These are phyloP conservation scores for Leishmania arabica DNA, from an alignment of 208 protist species.

Conservation along the genomic window DNA sequence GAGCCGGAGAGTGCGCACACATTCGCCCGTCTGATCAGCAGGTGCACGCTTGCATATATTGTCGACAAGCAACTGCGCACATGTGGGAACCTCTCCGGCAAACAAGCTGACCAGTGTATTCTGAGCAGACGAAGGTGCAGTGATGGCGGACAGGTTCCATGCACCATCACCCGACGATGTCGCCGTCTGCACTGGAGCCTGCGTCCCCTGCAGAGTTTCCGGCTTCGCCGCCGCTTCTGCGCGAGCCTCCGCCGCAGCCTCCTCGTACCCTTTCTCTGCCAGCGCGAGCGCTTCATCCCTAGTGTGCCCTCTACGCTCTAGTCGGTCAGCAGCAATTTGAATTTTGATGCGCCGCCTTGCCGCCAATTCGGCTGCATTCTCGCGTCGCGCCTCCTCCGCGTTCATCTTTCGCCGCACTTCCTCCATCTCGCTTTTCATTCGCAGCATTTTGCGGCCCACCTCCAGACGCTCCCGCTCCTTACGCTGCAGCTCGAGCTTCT, in stretches of 20 bases:
- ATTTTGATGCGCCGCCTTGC: slow-evolving; percentile 63
- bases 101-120: slow-evolving; percentile 37
- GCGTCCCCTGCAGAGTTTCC: slow-evolving; percentile 11
- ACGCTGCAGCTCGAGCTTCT: slow-evolving; percentile 45
- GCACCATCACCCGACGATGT: neutral
- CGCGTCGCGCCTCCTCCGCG: slow-evolving; percentile 40
- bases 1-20: slow-evolving; percentile 46
- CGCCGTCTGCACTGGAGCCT: neutral
- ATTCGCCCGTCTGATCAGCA: slow-evolving; percentile 24
- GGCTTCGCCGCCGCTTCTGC: slow-evolving; percentile 37
- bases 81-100: slow-evolving; percentile 15
- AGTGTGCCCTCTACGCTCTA: slow-evolving; percentile 53
- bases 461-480: slow-evolving; percentile 67
- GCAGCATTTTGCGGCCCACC: slow-evolving; percentile 57
- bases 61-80: slow-evolving; percentile 32
- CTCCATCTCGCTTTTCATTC: slow-evolving; percentile 58
- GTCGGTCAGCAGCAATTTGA: slow-evolving; percentile 71
- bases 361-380: slow-evolving; percentile 60
- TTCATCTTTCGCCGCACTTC: slow-evolving; percentile 54
- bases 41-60: slow-evolving; percentile 28
- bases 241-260: slow-evolving; percentile 32
- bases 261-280: slow-evolving; percentile 59
- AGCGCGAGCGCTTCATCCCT: slow-evolving; percentile 51
- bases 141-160: slow-evolving; percentile 48
- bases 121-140: slow-evolving; percentile 10